A percentile compares a stretch with the other conserved stretches of the same genome.
Conservation (phyloP, 2,329 filamentous ascomycete species). For the Colletotrichum tanaceti region DNA sequence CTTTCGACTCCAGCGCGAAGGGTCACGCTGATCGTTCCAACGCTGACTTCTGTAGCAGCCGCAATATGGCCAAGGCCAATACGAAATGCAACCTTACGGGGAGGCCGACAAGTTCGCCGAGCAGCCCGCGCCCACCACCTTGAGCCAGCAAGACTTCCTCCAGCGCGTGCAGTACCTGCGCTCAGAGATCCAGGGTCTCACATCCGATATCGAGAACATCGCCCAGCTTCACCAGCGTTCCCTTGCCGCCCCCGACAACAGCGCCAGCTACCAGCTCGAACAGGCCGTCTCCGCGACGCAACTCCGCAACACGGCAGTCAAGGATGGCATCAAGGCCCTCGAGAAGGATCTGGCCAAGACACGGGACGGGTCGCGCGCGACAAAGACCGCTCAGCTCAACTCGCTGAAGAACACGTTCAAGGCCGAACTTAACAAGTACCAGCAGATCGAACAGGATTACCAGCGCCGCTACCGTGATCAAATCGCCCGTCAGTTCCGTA, state of each 20-base stretch:
- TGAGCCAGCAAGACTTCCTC: slow-evolving; percentile 76
- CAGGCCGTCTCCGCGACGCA: slow-evolving; percentile 76
- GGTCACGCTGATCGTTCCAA: neutral
- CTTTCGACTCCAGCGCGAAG: neutral
- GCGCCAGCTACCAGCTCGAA: slow-evolving; percentile 70
- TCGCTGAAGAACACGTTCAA: slow-evolving; percentile 79
- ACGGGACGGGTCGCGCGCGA: slow-evolving; percentile 66
- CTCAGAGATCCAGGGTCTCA: slow-evolving; percentile 74
- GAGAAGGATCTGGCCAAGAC: slow-evolving; percentile 77
- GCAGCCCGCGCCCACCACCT: slow-evolving; percentile 44
- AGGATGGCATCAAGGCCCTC: slow-evolving; percentile 81
- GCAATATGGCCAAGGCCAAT: slow-evolving; percentile 54
- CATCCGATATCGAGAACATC: slow-evolving; percentile 75
- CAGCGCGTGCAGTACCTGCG: slow-evolving; percentile 74
- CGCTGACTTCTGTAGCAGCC: slow-evolving; percentile 23
- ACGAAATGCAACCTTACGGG: slow-evolving; percentile 67
- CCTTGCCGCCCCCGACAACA: slow-evolving; percentile 72
- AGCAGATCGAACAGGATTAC: slow-evolving; percentile 78
- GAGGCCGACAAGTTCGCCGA: slow-evolving; percentile 45
- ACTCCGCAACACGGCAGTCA: slow-evolving; percentile 78
- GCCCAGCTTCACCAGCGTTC: slow-evolving; percentile 77
- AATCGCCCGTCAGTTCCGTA: slow-evolving; percentile 82
- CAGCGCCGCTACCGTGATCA: slow-evolving; percentile 79
- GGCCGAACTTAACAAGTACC: slow-evolving; percentile 76
- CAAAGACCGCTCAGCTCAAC: slow-evolving; percentile 77